These are phyloP conservation scores for Meyerozyma elateridarum DNA, from an alignment of 1,139 yeast genomes.

Conservation along the genomic window DNA sequence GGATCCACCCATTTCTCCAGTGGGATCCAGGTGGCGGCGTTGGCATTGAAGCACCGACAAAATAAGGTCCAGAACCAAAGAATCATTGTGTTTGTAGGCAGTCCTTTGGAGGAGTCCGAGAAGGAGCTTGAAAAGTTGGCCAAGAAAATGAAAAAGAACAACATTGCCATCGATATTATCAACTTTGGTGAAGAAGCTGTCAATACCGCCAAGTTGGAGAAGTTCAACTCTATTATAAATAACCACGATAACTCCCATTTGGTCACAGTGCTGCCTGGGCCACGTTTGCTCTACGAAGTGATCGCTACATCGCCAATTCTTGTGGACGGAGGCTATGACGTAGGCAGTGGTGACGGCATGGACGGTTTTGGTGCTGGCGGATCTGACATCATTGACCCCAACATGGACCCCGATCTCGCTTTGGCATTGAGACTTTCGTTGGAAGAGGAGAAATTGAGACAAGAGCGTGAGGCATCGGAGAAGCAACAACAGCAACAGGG, in stretches of 20 bases:
- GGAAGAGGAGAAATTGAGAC: constrained; percentile 79
- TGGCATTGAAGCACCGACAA: constrained; percentile 94
- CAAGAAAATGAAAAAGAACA: constrained; percentile 89
- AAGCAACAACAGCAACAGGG: constrained; percentile 28
- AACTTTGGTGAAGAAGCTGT: constrained; percentile 86
- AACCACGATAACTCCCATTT: constrained; percentile 80
- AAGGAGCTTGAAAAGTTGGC: constrained; percentile 80
- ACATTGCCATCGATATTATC: constrained; percentile 82
- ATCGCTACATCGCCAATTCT: constrained; percentile 68
- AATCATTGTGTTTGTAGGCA: constrained; percentile 84
- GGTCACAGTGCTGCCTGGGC: constrained; percentile 86
- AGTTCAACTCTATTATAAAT: constrained; percentile 70
- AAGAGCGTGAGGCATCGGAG: constrained; percentile 52
- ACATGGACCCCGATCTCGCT: constrained; percentile 95
- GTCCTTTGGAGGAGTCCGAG: constrained; percentile 71
- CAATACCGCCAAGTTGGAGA: constrained; percentile 77
- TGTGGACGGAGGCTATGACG: constrained; percentile 49
- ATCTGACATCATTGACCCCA: constrained; percentile 75
- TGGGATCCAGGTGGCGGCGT: constrained; percentile 94
- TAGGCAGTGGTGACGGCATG: constrained; percentile 39
- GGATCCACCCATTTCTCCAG: constrained; percentile 71
- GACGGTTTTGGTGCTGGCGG: constrained; percentile 46
- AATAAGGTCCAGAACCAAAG: constrained; percentile 90
- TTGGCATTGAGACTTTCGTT: constrained; percentile 83
- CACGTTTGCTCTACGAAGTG: constrained; percentile 70